phyloP scores from a whole-genome alignment of 495 filamentous ascomycete genomes.

The Ramalina intermedia region DNA sequence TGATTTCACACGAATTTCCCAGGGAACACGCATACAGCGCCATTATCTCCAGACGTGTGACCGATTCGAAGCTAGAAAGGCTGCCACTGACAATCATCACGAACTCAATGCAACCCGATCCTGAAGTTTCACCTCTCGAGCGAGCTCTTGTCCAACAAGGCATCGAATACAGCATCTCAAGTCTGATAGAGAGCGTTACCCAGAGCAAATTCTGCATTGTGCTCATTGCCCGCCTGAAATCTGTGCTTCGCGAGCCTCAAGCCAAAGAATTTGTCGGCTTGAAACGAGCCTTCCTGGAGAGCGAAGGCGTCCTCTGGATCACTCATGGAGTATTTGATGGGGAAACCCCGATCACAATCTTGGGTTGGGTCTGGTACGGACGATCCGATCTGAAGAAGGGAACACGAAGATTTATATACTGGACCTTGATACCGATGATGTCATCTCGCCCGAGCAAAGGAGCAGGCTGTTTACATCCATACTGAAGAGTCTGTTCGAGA shows the following conservation, averaged over 20 bases:
- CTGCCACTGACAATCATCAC: no score
- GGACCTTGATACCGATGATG: constrained; percentile 12
- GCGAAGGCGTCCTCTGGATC: constrained; percentile 20
- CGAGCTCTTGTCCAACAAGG: no score
- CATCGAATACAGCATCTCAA: no score
- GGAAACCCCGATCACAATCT: constrained; percentile 15
- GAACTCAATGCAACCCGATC: no score
- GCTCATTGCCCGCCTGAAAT: constrained; percentile 6
- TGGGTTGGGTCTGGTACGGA: constrained; percentile 19
- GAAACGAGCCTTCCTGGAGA: constrained; percentile 15
- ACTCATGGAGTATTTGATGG: constrained; percentile 12
- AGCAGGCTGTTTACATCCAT: constrained; percentile 10
- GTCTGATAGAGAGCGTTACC: no score
- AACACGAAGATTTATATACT: constrained; percentile 17
- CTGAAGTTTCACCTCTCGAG: no score
- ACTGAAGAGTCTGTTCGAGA: constrained; percentile 7
- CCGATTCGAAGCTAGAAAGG: no score
- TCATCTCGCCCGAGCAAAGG: neutral
- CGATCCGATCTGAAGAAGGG: constrained; percentile 21
- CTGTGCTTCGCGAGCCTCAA: constrained; percentile 3
- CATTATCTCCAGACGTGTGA: no score
- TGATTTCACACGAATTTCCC: no score
- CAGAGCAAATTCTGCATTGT: constrained; percentile 14
- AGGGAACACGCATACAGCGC: no score
- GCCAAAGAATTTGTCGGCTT: constrained; percentile 5